These are phyloP conservation scores for Emmonsiellopsis sp. DNA, from an alignment of 2,329 filamentous ascomycete genomes.

Conservation along the genomic window DNA sequence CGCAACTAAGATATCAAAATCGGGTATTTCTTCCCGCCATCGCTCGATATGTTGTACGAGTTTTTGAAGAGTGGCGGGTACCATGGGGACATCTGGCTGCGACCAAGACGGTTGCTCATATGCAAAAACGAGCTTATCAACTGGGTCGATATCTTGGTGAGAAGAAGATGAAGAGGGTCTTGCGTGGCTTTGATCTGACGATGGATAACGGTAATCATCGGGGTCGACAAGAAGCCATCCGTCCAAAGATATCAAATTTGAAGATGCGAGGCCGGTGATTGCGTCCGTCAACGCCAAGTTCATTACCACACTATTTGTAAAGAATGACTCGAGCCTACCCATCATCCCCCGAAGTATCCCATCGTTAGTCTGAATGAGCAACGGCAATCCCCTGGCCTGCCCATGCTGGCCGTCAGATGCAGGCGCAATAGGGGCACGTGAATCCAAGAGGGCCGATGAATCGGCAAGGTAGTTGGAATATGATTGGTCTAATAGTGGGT, in stretches of 20 bases:
- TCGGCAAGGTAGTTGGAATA: constrained; percentile 38
- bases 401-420: constrained; percentile 28
- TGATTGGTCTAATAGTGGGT: constrained; percentile 31
- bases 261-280: constrained; percentile 72
- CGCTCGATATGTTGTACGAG: constrained; percentile 54
- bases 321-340: constrained; percentile 65
- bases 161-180: constrained; percentile 30
- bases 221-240: constrained; percentile 81
- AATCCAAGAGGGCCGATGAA: constrained; percentile 44
- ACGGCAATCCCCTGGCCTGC: constrained; percentile 47
- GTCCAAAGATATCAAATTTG: constrained; percentile 75
- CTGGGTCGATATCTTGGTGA: constrained; percentile 20
- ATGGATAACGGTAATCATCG: constrained; percentile 47
- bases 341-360: constrained; percentile 44
- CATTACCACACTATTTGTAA: constrained; percentile 82
- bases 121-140: constrained; percentile 20
- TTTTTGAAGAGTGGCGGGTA: constrained; percentile 50
- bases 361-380: constrained; percentile 58
- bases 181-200: constrained; percentile 12
- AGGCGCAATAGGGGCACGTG: constrained; percentile 22
- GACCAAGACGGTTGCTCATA: constrained; percentile 39
- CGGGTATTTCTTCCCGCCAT: constrained; percentile 57
- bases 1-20: constrained; percentile 64
- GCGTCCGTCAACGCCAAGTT: constrained; percentile 82
- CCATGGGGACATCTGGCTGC: constrained; percentile 36